phyloP scores from a whole-genome alignment of 2,329 filamentous ascomycete species.

The Cytospora mali region DNA sequence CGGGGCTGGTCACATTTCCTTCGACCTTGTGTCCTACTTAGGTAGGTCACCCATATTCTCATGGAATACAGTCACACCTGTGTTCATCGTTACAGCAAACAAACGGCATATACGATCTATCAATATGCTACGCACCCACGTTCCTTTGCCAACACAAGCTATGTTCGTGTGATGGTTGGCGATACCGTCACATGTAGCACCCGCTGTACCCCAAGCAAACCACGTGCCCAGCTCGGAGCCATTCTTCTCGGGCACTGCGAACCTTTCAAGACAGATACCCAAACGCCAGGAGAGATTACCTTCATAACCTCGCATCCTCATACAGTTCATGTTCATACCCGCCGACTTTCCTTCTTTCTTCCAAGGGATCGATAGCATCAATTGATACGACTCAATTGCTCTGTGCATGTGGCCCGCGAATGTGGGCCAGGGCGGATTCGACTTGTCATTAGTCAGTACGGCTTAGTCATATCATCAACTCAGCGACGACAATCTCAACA shows the following conservation, averaged over 20 bases:
- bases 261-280: not conserved
- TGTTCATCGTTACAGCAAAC: slow-evolving; percentile 5
- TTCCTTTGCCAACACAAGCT: slow-evolving; percentile 12
- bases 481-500: not conserved
- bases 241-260: not conserved
- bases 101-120: slow-evolving; percentile 14
- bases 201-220: slow-evolving; percentile 21
- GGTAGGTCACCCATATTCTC: slow-evolving; percentile 2
- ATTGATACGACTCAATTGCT: no score
- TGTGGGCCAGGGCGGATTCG: slow-evolving; percentile 25
- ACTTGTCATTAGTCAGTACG: slow-evolving; percentile 26
- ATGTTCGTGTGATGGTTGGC: slow-evolving; percentile 1
- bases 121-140: slow-evolving; percentile 8
- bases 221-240: not conserved
- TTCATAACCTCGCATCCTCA: not conserved
- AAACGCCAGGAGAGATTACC: not conserved
- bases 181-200: not conserved
- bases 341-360: not conserved
- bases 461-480: slow-evolving; percentile 25
- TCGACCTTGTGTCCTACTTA: slow-evolving; percentile 1
- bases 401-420: slow-evolving; percentile 11
- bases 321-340: no score
- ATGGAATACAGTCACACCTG: slow-evolving; percentile 10
- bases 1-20: not conserved
- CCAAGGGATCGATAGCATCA: not conserved